A percentile compares a stretch with the other conserved stretches of the same genome.
Conservation (phyloP, 2,329 filamentous ascomycete genomes). For the Fusarium napiforme region DNA sequence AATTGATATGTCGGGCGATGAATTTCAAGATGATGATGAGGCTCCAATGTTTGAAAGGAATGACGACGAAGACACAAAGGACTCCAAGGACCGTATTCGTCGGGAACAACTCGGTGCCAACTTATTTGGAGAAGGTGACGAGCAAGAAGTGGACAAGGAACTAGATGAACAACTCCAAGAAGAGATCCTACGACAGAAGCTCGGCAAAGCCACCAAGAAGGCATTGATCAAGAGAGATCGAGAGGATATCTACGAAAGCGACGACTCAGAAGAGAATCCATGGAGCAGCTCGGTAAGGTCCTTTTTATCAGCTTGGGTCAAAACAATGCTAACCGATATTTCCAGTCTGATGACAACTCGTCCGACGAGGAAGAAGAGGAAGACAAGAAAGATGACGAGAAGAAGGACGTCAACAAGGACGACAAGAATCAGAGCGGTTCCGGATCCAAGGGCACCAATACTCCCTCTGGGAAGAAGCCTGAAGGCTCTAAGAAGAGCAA, state of each 20-base stretch:
- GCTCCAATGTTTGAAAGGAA: conserved; percentile 78
- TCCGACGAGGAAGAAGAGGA: conserved; percentile 53
- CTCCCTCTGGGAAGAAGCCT: conserved; percentile 60
- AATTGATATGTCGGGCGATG: conserved; percentile 73
- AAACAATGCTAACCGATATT: conserved; percentile 32
- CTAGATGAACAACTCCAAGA: conserved; percentile 76
- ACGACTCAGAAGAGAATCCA: conserved; percentile 60
- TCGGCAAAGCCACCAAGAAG: conserved; percentile 83
- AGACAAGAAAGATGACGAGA: conserved; percentile 53
- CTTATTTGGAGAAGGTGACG: conserved; percentile 76
- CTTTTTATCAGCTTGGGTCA: background rate
- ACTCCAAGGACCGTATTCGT: conserved; percentile 77
- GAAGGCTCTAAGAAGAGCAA: conserved; percentile 63
- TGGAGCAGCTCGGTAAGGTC: conserved; percentile 53
- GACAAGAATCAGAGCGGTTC: conserved; percentile 64
- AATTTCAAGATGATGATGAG: conserved; percentile 92
- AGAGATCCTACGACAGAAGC: conserved; percentile 73
- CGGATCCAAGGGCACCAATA: conserved; percentile 74
- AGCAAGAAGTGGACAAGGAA: conserved; percentile 79
- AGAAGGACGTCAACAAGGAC: conserved; percentile 62
- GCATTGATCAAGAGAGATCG: conserved; percentile 86
- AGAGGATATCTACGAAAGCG: conserved; percentile 85
- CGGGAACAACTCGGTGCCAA: conserved; percentile 89
- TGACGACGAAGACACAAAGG: conserved; percentile 82
- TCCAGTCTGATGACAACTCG: conserved; percentile 61